Evolutionary conservation across 2,329 filamentous ascomycete genomes (phyloP), one percentile per base, ranked within the genome.

Genomic region (Stemphylium lycopersici): DNA sequence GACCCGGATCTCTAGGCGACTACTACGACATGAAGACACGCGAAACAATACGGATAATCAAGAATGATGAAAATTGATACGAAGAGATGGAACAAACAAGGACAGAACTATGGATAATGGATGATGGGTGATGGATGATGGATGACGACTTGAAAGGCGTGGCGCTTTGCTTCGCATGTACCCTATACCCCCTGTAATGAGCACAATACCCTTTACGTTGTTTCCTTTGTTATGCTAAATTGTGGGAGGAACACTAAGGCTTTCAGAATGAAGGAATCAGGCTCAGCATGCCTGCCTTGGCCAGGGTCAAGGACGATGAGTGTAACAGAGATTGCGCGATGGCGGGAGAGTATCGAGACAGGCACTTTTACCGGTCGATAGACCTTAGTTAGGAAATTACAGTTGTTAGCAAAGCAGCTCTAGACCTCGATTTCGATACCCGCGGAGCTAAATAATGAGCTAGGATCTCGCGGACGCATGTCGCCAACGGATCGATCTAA

Each of bases 1-100:
- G 72, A 75, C 49, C 71, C 71, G 2, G 72, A 75, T 51, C 41
- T 66, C n/a, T 72, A 52, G 68, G 18, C 38, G n/a, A 47, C 36
- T 2, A 49, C 24, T 18, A 47, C 32, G 37, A 46, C 24, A 52
- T 20, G 5, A 43, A 38, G 11, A 29, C 3, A 48, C 29, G 41
- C 18, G 36, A 34, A 16, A 31, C 36, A 12, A 41, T 10, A 41
- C 22, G 22, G 12, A 36, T 41, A 33, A 18, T 32, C 13, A 31
- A 32, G 15, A 18, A 49, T 26, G 13, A 54, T 15, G 20, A 54
- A 36, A 7, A 38, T 34, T 26, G 16, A 20, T 37, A 46, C 20
- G 48, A 55, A 41, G 36, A 46, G 36, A 42, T 45, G 31, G 37
- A 51, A 15, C 11, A n/a, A 41, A 37, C 20, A 42, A 22, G 6